phyloP scores from a whole-genome alignment of 768 basidiomycete genomes.

The Pulveroboletus sp. region DNA sequence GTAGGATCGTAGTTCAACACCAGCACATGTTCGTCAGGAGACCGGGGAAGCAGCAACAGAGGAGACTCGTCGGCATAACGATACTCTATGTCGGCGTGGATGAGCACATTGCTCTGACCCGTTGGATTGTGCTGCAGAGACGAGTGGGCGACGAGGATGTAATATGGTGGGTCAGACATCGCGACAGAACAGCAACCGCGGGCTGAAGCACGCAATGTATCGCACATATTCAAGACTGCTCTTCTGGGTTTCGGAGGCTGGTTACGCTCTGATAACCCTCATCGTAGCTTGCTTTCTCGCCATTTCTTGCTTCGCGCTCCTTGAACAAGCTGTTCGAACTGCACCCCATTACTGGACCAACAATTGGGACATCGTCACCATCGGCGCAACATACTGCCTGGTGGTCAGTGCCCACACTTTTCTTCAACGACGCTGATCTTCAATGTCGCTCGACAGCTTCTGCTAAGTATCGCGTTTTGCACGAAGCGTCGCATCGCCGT shows the following conservation, averaged over 20 bases:
- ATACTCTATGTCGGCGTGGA: slow-evolving; percentile 74
- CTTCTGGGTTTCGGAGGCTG: slow-evolving; percentile 49
- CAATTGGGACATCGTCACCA: slow-evolving; percentile 65
- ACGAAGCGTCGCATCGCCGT: slow-evolving; percentile 67
- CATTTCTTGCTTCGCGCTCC: slow-evolving; percentile 58
- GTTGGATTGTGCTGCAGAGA: slow-evolving; percentile 35
- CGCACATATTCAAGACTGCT: slow-evolving; percentile 36
- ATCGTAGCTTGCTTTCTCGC: slow-evolving; percentile 49
- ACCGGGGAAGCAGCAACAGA: slow-evolving; percentile 54
- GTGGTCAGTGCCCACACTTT: slow-evolving; percentile 47
- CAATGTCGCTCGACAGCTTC: slow-evolving; percentile 37
- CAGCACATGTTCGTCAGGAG: slow-evolving; percentile 64
- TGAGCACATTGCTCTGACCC: slow-evolving; percentile 34
- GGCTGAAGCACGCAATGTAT: slow-evolving; percentile 11
- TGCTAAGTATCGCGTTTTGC: slow-evolving; percentile 57
- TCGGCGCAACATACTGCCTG: slow-evolving; percentile 65
- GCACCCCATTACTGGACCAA: slow-evolving; percentile 51
- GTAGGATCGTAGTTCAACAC: slow-evolving; percentile 65
- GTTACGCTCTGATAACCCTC: slow-evolving; percentile 51
- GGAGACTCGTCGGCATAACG: slow-evolving; percentile 79
- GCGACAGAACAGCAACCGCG: no score
- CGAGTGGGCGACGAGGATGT: slow-evolving; percentile 62
- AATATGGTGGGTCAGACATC: slow-evolving; percentile 49
- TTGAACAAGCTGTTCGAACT: slow-evolving; percentile 70
- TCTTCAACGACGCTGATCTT: not conserved